Evolutionary conservation across 257 asterid species (phyloP), one percentile per base, ranked within the genome.

Genomic region (Gynochthodes officinalis): DNA sequence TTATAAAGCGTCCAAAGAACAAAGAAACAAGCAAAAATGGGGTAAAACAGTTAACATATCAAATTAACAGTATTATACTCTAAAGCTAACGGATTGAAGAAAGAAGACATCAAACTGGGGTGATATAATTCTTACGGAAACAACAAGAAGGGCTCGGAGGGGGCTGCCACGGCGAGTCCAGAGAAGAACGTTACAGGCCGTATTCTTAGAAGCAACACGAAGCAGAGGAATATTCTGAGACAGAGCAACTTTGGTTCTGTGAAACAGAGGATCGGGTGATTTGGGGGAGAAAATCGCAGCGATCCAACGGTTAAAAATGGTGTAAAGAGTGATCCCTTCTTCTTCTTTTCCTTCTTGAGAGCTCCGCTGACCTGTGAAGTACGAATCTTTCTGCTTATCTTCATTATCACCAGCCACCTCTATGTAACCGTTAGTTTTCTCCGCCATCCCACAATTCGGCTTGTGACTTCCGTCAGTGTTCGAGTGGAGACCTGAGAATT

Each of bases 151-250:
- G 61, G 96, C 83, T 33, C 95, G 96, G 40, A 92, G 79, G 12
- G 89, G 80, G 75, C 84, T 73, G 63, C 98, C 98, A 35, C 86
- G 86, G 76, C 90, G 90, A 80, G 91, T 79, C 98, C 98, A 92
- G 73, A 44, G 19, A 67, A 87, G 83, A 60, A 87, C 67, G 72
- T 76, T 72, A 21, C 58, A 82, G 55, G 82, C 93, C 12, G 90
- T 77, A 77, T 90, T 92, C 77, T 55, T 75, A 21, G 89, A 81
- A 49, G 97, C 96, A 75, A 76, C 81, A 49, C 70, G 88, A 78
- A 92, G 86, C 84, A 86, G 88, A 39, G 96, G 95, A 74, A 82
- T 32, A 69, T 89, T 88, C 25, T 67, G 83, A 59, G 89, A 70
- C 48, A 88, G 67, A 28, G 83, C 80, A 72, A 77, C 60, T 84